A percentile compares a stretch with the other conserved stretches of the same genome.
Conservation (phyloP, 805 yeast genomes). For the Candida berthetii region DNA sequence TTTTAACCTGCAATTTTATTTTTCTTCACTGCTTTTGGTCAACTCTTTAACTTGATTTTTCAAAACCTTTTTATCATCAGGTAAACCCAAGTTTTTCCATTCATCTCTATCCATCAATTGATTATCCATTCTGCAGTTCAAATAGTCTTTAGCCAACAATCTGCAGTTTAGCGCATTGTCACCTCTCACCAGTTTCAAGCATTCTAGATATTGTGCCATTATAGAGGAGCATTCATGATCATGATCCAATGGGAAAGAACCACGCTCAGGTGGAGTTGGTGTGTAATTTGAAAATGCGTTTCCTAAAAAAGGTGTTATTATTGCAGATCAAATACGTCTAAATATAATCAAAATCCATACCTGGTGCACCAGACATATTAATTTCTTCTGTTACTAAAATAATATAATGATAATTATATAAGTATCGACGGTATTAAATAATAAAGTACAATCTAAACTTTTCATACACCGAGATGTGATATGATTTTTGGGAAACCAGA, state of each 20-base stretch:
- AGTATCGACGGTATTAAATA: no score
- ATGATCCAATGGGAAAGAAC: slow-evolving; percentile 94
- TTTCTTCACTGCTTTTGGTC: no score
- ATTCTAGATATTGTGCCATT: slow-evolving; percentile 71
- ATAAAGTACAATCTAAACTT: background rate
- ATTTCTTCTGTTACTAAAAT: background rate
- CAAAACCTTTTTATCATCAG: slow-evolving; percentile 33
- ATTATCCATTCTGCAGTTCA: slow-evolving; percentile 86
- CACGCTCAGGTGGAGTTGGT: slow-evolving; percentile 94
- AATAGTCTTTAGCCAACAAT: slow-evolving; percentile 70
- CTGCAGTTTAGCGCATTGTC: slow-evolving; percentile 92
- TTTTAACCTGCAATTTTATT: no score
- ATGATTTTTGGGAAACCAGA: no score
- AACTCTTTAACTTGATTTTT: no score
- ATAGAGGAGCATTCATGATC: slow-evolving; percentile 70
- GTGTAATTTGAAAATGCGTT: slow-evolving; percentile 42
- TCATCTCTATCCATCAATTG: slow-evolving; percentile 53
- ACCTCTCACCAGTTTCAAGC: slow-evolving; percentile 72
- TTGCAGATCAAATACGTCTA: no score
- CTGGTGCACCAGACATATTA: background rate
- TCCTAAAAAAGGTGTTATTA: slow-evolving; percentile 25
- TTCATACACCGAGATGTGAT: no score
- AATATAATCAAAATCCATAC: no score
- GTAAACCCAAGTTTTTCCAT: slow-evolving; percentile 58
- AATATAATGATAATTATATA: no score